Base-by-base conservation (phyloP, 768 basidiomycete genomes). In the Phanerochaete carnosa region DNA sequence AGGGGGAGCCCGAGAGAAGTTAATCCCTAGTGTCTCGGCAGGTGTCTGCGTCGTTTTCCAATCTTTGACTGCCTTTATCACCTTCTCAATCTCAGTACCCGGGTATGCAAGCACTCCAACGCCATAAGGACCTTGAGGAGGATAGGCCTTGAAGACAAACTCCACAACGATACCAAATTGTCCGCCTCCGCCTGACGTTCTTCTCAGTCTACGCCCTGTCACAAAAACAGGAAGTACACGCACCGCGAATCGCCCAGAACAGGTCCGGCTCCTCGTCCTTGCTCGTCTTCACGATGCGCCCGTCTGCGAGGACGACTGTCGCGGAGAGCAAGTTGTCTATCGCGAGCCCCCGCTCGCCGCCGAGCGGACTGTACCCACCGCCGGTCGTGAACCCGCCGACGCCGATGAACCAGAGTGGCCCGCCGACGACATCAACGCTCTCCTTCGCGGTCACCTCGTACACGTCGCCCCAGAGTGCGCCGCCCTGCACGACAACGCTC, bases 151-250 rank as follows among this genome's bases (percentile, higher is more conserved):
- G 68, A 52, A 71, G 54, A 54, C 73, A 52, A 85, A 83, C 57
- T 81, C 76, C 2, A 79, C 80, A 51, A 80, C 78, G 19, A 83
- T 76, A 22, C 82, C 82, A 61, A 83, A 83, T 57, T 82, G 82
- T 33, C 73, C 74, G 16, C 80, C 81, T 43, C 78, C 81, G 9
- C 54, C 54, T 55, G n/a, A 47, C 66, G 46, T 74, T 73, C 46
- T 68, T 66, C 12, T 62, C 12, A 59, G 37, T 5, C 69, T 68
- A 58, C 68, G 63, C 7, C 64, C 65, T 7, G 65, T 58, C 11
- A 69, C 66, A 0, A 69, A 61, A 0, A 53, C 63, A 2, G 58
- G 54, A 43, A 9, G 2, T 2, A 43, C 23, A 39, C 54, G 4
- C 22, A 2, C 82, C 81, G 49, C 80, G 73, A 45, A 83, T 74